A percentile compares a stretch with the other conserved stretches of the same genome.
Evolutionary conservation across 2,329 filamentous ascomycete species (phyloP).

Genomic region (Talaromyces marneffei): DNA sequence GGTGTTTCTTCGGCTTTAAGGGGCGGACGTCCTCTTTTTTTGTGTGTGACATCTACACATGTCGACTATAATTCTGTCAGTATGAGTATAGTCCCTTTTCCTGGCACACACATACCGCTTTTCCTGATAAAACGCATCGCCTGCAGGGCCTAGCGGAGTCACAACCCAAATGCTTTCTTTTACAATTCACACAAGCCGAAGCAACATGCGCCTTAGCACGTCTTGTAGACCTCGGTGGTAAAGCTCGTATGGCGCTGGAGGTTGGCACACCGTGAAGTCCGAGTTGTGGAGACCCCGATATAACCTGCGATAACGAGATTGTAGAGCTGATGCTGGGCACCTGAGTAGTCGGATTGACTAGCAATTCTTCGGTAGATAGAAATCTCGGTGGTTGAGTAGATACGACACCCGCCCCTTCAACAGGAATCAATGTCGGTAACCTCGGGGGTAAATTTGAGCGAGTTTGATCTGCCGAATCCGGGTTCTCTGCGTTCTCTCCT

Average conservation of each 20-base stretch:
- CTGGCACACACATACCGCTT: conserved; percentile 35
- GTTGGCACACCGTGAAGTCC: conserved; percentile 17
- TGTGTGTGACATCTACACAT: conserved; percentile 44
- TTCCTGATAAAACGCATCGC: conserved; percentile 42
- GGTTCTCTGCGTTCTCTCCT: background rate
- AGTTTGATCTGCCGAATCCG: background rate
- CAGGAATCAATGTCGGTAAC: conserved; percentile 16
- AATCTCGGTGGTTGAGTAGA: conserved; percentile 11
- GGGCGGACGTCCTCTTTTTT: conserved; percentile 42
- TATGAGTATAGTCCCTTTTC: conserved; percentile 12
- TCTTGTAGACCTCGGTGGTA: conserved; percentile 36
- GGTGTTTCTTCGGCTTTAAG: conserved; percentile 39
- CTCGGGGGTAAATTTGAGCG: conserved; percentile 8
- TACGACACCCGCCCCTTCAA: conserved; percentile 16
- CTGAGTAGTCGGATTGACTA: background rate
- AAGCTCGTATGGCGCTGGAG: conserved; percentile 19
- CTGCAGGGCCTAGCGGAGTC: conserved; percentile 42
- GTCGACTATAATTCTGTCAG: conserved; percentile 27
- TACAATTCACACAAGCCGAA: conserved; percentile 46
- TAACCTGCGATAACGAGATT: conserved; percentile 2
- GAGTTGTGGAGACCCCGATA: conserved; percentile 21
- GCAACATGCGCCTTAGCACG: conserved; percentile 45
- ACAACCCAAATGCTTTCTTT: conserved; percentile 44
- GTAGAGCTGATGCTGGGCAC: conserved; percentile 15
- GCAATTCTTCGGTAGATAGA: conserved; percentile 8